Evolutionary conservation across 2,329 filamentous ascomycete species (phyloP).

Genomic region (Cladorrhinum sp.): DNA sequence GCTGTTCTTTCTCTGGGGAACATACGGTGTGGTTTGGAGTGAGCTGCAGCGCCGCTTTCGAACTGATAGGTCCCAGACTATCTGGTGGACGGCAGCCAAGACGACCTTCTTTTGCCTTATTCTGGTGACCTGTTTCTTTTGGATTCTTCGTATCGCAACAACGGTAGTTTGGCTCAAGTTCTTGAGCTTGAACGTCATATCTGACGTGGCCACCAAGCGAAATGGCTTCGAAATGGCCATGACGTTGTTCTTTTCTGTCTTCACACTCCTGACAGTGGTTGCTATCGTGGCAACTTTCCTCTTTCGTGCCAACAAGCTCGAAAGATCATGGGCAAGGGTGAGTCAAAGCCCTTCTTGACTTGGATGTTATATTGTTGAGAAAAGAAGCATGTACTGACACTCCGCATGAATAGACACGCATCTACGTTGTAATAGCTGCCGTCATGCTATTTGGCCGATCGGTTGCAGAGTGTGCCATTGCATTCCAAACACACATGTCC

Average conservation of each 20-base stretch:
- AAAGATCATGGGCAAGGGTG: background rate
- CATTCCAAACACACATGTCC: background rate
- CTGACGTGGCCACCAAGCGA: constrained; percentile 23
- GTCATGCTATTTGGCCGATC: background rate
- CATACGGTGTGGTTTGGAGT: constrained; percentile 21
- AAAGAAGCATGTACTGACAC: too few relatives aligned
- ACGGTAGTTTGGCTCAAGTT: constrained; percentile 23
- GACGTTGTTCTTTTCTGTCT: constrained; percentile 16
- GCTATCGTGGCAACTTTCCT: background rate
- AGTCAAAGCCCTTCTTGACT: background rate
- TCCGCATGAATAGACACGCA: background rate
- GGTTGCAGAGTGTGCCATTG: background rate
- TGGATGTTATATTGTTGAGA: background rate
- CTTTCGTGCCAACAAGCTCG: constrained; percentile 36
- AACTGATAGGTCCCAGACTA: background rate
- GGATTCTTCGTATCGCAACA: constrained; percentile 17
- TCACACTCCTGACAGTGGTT: constrained; percentile 8
- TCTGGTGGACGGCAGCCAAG: constrained; percentile 8
- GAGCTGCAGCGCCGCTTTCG: constrained; percentile 15
- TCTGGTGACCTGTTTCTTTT: constrained; percentile 20
- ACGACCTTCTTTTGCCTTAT: constrained; percentile 15
- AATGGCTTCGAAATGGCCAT: constrained; percentile 21
- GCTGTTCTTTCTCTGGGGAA: constrained; percentile 20
- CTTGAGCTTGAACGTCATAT: constrained; percentile 22
- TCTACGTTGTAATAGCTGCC: background rate